Evolutionary conservation across 2,329 filamentous ascomycete species (phyloP), one percentile per base, ranked within the genome.

Genomic region (Neofusicoccum kwambonambiense): DNA sequence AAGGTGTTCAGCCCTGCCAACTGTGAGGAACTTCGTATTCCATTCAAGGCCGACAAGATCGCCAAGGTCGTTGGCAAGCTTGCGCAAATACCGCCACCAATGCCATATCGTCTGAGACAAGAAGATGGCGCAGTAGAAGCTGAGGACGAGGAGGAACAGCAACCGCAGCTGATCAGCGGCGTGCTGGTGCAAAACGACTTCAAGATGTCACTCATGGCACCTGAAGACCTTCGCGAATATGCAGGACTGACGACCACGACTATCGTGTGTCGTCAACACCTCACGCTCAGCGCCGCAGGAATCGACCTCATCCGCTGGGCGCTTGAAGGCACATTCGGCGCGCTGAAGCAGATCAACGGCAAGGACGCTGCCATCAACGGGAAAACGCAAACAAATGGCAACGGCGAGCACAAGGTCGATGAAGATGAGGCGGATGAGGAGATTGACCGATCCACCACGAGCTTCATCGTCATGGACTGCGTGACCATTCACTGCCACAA

Each of bases 101-200:
- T 70, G 65, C 74, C 71, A 44, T 70, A 69, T 17, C 67, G 68
- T 3, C 35, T 34, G 19, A 69, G 83, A n/a, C 76, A 80, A 5
- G 79, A 81, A 27, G 80, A 81, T 13, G 74, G 72, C 8, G 68
- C 70, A 4, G 69, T 69, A 17, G 65, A 71, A 66, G 69, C 74
- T 45, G 70, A 67, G 35, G 72, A 74, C 42, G 69, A 68, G 22
- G 60, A 64, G 63, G 22, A 67, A 37, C 65, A 71, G 44, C 68
- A 75, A 34, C 70, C 78, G 1, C 82, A 86, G 64, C 82, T 98
- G 49, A 87, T 99, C 70, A 91, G 90, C 0, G 95, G 95, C 34
- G 95, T 99, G 0, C 84, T 99, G 15, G 93, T 99, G 7, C 94
- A 98, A 71, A 98, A 96, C 75, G 95, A 97, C 76, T 98, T 99